Conservation (phyloP, 2,329 filamentous ascomycete genomes). For the Colletotrichum godetiae region DNA sequence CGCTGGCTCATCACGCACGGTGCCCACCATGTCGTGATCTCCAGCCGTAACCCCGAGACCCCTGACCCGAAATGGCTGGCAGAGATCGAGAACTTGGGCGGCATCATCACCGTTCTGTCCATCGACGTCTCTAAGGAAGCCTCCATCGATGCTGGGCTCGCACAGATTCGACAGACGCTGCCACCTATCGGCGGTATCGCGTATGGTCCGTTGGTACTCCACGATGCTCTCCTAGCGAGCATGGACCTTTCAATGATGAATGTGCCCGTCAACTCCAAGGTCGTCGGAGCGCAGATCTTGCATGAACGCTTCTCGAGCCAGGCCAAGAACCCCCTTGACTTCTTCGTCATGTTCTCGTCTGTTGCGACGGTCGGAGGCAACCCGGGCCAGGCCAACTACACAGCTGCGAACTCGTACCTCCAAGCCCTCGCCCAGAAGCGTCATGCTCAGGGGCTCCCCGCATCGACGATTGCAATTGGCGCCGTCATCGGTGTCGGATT, state of each 20-base stretch:
- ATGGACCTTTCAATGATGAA: slow-evolving; percentile 41
- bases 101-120: not conserved
- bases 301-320: slow-evolving; percentile 42
- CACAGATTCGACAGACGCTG: slow-evolving; percentile 34
- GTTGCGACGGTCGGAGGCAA: slow-evolving; percentile 42
- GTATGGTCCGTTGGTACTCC: slow-evolving; percentile 57
- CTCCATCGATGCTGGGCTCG: slow-evolving; percentile 34
- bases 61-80: slow-evolving; percentile 13
- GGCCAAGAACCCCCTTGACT: slow-evolving; percentile 42
- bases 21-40: slow-evolving; percentile 47
- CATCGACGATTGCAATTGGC: slow-evolving; percentile 50
- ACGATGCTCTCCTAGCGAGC: slow-evolving; percentile 46
- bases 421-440: slow-evolving; percentile 48
- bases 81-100: slow-evolving; percentile 17
- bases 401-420: slow-evolving; percentile 57
- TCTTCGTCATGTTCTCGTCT: slow-evolving; percentile 51
- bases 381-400: slow-evolving; percentile 55
- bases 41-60: slow-evolving; percentile 47
- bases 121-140: slow-evolving; percentile 16
- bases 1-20: slow-evolving; percentile 49
- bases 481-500: slow-evolving; percentile 55
- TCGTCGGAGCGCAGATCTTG: slow-evolving; percentile 45
- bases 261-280: slow-evolving; percentile 46
- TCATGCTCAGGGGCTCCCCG: slow-evolving; percentile 48
- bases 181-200: slow-evolving; percentile 53